Conservation (phyloP, 306 rosid genomes). For the Rosa persica region DNA sequence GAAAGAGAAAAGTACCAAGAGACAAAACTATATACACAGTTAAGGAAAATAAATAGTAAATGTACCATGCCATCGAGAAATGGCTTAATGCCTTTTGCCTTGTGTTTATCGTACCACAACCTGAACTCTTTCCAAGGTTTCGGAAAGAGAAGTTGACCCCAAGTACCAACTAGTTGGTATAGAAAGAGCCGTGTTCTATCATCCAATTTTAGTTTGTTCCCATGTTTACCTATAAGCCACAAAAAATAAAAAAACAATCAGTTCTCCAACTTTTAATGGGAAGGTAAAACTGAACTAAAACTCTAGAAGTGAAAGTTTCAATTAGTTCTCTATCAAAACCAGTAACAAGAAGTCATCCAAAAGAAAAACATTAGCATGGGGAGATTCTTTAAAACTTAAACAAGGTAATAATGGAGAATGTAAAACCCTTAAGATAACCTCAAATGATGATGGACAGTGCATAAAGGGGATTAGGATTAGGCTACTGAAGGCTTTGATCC, state of each 20-base stretch:
- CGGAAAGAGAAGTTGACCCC: slow-evolving; percentile 99
- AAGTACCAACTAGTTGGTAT: slow-evolving; percentile 92
- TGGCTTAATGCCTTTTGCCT: slow-evolving; percentile 71
- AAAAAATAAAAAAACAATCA: slow-evolving; percentile 16
- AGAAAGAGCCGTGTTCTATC: slow-evolving; percentile 58
- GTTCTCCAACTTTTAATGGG: not conserved
- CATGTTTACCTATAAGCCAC: slow-evolving; percentile 68
- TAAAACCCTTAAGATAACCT: not conserved
- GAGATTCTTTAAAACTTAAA: not conserved
- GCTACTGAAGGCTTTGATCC: not conserved
- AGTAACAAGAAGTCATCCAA: not conserved
- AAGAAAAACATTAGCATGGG: not conserved
- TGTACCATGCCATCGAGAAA: slow-evolving; percentile 88
- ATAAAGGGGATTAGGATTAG: not conserved
- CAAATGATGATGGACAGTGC: not conserved
- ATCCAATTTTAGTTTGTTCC: slow-evolving; percentile 72
- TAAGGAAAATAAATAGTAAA: not conserved
- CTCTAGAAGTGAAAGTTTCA: not conserved
- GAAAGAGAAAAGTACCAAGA: slow-evolving; percentile 9
- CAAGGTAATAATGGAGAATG: not conserved
- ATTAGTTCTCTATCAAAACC: not conserved
- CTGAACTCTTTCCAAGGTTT: slow-evolving; percentile 98
- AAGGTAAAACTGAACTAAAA: not conserved
- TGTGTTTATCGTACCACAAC: slow-evolving; percentile 88
- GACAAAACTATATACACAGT: not conserved